phyloP scores from a whole-genome alignment of 805 yeast species.

The Starmerella geochares region DNA sequence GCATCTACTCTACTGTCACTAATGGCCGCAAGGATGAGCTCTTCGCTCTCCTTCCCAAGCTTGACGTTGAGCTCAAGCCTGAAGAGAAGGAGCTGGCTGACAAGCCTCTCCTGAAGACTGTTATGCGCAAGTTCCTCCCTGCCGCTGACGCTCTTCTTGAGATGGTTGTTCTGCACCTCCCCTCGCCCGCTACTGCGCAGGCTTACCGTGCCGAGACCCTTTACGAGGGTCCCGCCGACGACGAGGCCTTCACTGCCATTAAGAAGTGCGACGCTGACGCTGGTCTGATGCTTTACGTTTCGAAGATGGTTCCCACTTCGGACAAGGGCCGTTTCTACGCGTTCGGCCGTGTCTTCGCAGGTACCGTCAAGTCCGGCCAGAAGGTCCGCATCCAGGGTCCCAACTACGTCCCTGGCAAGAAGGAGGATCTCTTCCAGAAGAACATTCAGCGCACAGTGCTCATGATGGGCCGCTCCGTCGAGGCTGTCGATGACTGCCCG shows the following conservation, averaged over 20 bases:
- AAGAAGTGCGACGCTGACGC: constrained; percentile 97
- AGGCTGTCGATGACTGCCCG: constrained; percentile 98
- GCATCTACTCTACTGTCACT: constrained; percentile 93
- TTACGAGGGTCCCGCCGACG: constrained; percentile 95
- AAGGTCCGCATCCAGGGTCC: constrained; percentile 99
- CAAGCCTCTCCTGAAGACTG: constrained; percentile 95
- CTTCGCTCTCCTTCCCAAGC: constrained; percentile 81
- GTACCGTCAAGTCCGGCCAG: constrained; percentile 98
- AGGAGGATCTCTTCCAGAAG: constrained; percentile 94
- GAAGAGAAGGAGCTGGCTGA: constrained; percentile 98
- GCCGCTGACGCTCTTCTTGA: constrained; percentile 99
- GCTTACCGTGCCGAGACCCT: constrained; percentile 97
- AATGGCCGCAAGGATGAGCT: constrained; percentile 98
- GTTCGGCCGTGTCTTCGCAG: constrained; percentile 99
- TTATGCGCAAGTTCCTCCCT: constrained; percentile 99
- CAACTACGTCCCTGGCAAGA: constrained; percentile 97
- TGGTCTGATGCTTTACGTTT: constrained; percentile 97
- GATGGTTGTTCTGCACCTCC: constrained; percentile 96
- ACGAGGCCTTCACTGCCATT: constrained; percentile 80
- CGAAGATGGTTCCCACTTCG: constrained; percentile 99
- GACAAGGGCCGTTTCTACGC: constrained; percentile 99
- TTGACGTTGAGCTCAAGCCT: constrained; percentile 85
- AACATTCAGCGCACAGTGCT: constrained; percentile 97
- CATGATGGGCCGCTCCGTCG: constrained; percentile 99
- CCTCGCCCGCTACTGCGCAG: constrained; percentile 99